Evolutionary conservation across 495 filamentous ascomycete genomes (phyloP).

Genomic region (Tuber microsphaerosporum): DNA sequence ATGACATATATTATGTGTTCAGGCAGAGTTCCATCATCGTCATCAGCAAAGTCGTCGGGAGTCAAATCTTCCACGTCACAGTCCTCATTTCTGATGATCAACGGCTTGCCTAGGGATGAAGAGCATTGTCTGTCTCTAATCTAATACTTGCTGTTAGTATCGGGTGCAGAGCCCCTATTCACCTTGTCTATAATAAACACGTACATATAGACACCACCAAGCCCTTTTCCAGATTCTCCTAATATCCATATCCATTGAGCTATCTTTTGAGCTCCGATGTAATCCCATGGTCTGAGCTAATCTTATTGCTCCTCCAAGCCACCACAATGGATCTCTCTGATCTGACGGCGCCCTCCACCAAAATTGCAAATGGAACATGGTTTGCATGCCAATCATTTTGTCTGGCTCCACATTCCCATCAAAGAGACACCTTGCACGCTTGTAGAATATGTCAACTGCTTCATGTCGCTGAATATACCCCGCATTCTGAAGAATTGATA

Average conservation of each 20-base stretch:
- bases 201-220: slow-evolving; percentile 27
- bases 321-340: slow-evolving; percentile 25
- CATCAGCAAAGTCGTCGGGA: slow-evolving; percentile 14
- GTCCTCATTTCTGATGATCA: slow-evolving; percentile 24
- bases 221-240: slow-evolving; percentile 15
- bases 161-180: neutral
- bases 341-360: slow-evolving; percentile 26
- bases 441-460: slow-evolving; percentile 20
- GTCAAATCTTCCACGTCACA: slow-evolving; percentile 27
- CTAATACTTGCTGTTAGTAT: slow-evolving; percentile 1
- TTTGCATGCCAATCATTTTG: slow-evolving; percentile 22
- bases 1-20: slow-evolving; percentile 14
- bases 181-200: slow-evolving; percentile 3
- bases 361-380: slow-evolving; percentile 28
- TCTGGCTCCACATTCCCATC: slow-evolving; percentile 26
- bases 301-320: slow-evolving; percentile 23
- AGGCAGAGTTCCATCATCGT: slow-evolving; percentile 11
- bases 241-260: slow-evolving; percentile 7
- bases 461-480: slow-evolving; percentile 13
- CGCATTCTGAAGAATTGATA: slow-evolving; percentile 19
- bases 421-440: slow-evolving; percentile 17
- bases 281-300: slow-evolving; percentile 27
- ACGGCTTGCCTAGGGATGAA: slow-evolving; percentile 25
- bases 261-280: slow-evolving; percentile 12
- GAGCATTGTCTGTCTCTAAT: slow-evolving; percentile 20